Conservation (phyloP, 176 grass and related monocot species). For the Puya raimondii region DNA sequence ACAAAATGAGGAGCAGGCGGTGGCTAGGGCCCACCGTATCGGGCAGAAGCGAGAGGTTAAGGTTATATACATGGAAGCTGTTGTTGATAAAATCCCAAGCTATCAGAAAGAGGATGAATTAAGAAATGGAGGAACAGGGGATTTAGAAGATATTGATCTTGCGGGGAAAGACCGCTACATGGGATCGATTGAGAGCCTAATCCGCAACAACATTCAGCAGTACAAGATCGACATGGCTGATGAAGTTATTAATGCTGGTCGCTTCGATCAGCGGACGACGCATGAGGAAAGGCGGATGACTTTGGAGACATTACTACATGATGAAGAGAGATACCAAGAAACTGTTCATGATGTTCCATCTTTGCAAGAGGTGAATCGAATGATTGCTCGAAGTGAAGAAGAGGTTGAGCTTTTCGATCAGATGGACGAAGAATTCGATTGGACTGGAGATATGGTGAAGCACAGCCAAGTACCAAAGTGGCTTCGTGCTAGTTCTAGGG, state of each 20-base stretch:
- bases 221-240: conserved; percentile 99
- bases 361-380: conserved; percentile 95
- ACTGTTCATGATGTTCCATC: conserved; percentile 95
- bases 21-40: conserved; percentile 97
- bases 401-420: conserved; percentile 97
- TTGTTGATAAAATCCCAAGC: conserved; percentile 93
- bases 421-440: conserved; percentile 98
- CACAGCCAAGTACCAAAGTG: conserved; percentile 83
- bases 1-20: conserved; percentile 98
- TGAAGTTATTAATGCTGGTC: conserved; percentile 99
- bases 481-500: conserved; percentile 66
- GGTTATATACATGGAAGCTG: conserved; percentile 97
- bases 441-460: conserved; percentile 86
- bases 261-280: conserved; percentile 98
- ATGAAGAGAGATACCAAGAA: conserved; percentile 95
- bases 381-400: conserved; percentile 87
- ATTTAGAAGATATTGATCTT: conserved; percentile 82
- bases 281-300: conserved; percentile 97
- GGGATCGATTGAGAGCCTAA: conserved; percentile 95
- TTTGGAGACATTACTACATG: conserved; percentile 88
- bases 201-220: conserved; percentile 95
- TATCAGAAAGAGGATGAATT: conserved; percentile 99
- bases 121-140: conserved; percentile 63
- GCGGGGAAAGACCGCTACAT: conserved; percentile 92
- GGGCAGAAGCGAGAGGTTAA: conserved; percentile 98